Evolutionary conservation across 371 early-diverging fungal genomes (phyloP), one percentile per base, ranked within the genome.

Genomic region (Actinomortierella ambigua): DNA sequence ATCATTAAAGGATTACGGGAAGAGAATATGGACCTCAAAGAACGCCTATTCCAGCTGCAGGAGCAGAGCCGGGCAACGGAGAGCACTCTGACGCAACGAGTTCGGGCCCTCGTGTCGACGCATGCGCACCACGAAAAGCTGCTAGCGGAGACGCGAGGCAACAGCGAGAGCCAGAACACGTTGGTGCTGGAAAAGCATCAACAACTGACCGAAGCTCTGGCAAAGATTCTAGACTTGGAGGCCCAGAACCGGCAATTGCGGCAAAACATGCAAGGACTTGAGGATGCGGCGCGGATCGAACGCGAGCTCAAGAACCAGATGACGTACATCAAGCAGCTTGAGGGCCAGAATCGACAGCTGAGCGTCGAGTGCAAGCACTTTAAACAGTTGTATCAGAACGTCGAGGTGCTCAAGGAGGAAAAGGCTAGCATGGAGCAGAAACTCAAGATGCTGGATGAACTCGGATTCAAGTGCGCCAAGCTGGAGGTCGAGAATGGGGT

Each of bases 401-500:
- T 67, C 2, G 77, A 78, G 50, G 60, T 71, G 0, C 63, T 75
- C 28, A 69, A 62, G 47, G 81, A 77, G 24, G 61, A 75, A 40
- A 78, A 76, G 50, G 39, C 54, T 17, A 64, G 44, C 18, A 43
- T 80, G 40, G 52, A 70, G 40, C 62, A 69, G 23, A 59, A 71
- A 27, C 55, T 78, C 11, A 62, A 60, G 46, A 49, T 63, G 59
- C 40, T 77, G 46, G 67, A 66, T 27, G 64, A 75, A 9, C 58
- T 80, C n/a, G 63, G 77, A 8, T 50, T 60, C 34, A 59, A 68
- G 17, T 67, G 70, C 13, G 64, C 63, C 1, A 65, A 52, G 48
- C 53, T 77, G 5, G 78, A 81, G 52, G 69, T 77, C 4, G 66
- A 79, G 48, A 79, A 75, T 23, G 69, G 75, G 0, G 56, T 77